A percentile compares a stretch with the other conserved stretches of the same genome.
These are phyloP conservation scores for Amphichorda felina DNA, from an alignment of 2,329 filamentous ascomycete species.

Conservation along the genomic window DNA sequence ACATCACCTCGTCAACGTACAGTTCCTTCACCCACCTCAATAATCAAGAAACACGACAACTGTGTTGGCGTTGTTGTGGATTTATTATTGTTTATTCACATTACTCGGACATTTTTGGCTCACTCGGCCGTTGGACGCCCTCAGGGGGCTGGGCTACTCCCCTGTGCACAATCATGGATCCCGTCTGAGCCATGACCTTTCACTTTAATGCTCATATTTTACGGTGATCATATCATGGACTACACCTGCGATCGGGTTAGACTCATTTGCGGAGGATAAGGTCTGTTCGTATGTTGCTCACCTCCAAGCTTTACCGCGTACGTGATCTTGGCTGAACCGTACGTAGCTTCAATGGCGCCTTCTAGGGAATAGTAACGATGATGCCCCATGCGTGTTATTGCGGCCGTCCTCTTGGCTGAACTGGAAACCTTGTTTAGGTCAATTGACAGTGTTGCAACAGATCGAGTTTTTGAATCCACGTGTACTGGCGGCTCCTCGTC, in stretches of 20 bases:
- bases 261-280: too few relatives aligned
- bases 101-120: too few relatives aligned
- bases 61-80: too few relatives aligned
- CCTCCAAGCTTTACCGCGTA: slow-evolving; percentile 24
- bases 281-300: slow-evolving; percentile 6
- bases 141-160: too few relatives aligned
- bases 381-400: slow-evolving; percentile 19
- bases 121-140: too few relatives aligned
- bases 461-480: slow-evolving; percentile 14
- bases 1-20: too few relatives aligned
- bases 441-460: slow-evolving; percentile 21
- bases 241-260: slow-evolving; percentile 12
- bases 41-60: too few relatives aligned
- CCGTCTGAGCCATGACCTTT: too few relatives aligned
- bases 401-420: slow-evolving; percentile 16
- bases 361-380: slow-evolving; percentile 23
- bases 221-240: slow-evolving; percentile 24
- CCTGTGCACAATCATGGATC: too few relatives aligned
- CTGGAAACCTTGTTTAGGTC: slow-evolving; percentile 20
- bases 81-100: too few relatives aligned
- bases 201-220: slow-evolving; percentile 13
- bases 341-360: slow-evolving; percentile 22
- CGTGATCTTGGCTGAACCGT: slow-evolving; percentile 24
- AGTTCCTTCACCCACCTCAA: too few relatives aligned
- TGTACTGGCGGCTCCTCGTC: slow-evolving; percentile 18